Base-by-base conservation (phyloP, 148 eudicot species). In the Rhododendron kiyosumense region DNA sequence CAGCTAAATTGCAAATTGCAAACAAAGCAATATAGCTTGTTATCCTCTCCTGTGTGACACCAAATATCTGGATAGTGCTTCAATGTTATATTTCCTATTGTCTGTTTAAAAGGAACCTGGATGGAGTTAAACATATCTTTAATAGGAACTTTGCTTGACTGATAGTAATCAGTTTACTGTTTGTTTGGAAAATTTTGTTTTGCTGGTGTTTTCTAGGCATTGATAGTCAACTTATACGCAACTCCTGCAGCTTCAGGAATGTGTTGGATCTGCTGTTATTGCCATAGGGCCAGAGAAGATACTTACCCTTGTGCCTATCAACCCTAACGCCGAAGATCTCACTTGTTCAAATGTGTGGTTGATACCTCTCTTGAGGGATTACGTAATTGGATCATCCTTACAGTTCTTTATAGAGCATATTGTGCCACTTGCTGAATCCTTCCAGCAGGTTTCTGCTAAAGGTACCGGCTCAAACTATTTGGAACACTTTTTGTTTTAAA, bases 221-320 rank as follows among this genome's bases (percentile, higher is more conserved):
- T 9, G 63, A 45, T 28, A 5, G 51, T 52, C 67, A 69, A 24
- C 20, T 82, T 78, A 38, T 82, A 65, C 81, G 5, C 74, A 85
- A 89, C 34, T 26, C 45, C 2, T 92, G 87, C 95, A 96, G 97
- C 87, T 95, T 87, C 92, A 93, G 89, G 92, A 89, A 83, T 96
- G 98, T 89, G 85, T 96, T 83, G 96, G 99, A 48, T 92, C 95
- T 92, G 97, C 94, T 89, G 89, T 96, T 86, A 89, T 86, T 91
- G 95, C 96, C 10, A 83, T 93, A 90, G 99, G 99, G 87, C 92
- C 95, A 54, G 97, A 95, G 90, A 93, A 92, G 85, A 82, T 95
- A 38, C 94, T 96, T 75, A 80, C 74, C 41, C 86, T 95, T 84
- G 73, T 96, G 63, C 98, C 98, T 32, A 89, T 96, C 81, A 89